phyloP scores from a whole-genome alignment of 441 rosid genomes.

The Mallotus repandus region DNA sequence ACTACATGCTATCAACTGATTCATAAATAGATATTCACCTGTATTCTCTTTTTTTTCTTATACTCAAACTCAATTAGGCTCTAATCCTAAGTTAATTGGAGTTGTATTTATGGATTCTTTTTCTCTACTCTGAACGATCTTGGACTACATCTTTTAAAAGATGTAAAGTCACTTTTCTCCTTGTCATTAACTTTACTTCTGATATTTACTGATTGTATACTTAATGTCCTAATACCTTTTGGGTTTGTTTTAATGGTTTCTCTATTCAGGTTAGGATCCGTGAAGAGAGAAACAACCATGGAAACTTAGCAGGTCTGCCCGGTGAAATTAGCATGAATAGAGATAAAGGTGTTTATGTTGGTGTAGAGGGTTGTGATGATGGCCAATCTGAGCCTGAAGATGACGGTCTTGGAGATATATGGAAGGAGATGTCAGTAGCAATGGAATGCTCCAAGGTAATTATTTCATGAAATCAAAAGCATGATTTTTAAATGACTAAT shows the following conservation, averaged over 20 bases:
- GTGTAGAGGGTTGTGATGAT: constrained; percentile 51
- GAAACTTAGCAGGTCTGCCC: constrained; percentile 17
- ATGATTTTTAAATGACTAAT: neutral
- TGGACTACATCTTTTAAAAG: too few relatives aligned
- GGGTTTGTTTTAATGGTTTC: constrained; percentile 17
- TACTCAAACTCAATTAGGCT: too few relatives aligned
- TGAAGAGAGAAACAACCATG: constrained; percentile 15
- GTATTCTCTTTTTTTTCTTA: neutral
- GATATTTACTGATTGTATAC: neutral
- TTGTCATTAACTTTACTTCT: too few relatives aligned
- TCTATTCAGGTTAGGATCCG: constrained; percentile 30
- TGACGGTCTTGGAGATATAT: constrained; percentile 79
- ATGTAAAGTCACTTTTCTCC: too few relatives aligned
- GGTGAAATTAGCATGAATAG: constrained; percentile 32
- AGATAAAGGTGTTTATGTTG: constrained; percentile 67
- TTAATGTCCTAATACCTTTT: constrained; percentile 13
- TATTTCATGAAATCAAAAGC: neutral
- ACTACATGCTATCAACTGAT: neutral
- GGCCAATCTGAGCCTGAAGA: constrained; percentile 39
- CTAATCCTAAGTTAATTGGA: too few relatives aligned
- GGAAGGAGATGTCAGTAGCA: constrained; percentile 81
- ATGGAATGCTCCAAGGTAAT: constrained; percentile 70
- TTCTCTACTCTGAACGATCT: too few relatives aligned
- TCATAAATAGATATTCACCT: neutral
- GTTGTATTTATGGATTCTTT: too few relatives aligned